Evolutionary conservation across 2,329 filamentous ascomycete genomes (phyloP).

Genomic region (Aspergillus alliaceus): DNA sequence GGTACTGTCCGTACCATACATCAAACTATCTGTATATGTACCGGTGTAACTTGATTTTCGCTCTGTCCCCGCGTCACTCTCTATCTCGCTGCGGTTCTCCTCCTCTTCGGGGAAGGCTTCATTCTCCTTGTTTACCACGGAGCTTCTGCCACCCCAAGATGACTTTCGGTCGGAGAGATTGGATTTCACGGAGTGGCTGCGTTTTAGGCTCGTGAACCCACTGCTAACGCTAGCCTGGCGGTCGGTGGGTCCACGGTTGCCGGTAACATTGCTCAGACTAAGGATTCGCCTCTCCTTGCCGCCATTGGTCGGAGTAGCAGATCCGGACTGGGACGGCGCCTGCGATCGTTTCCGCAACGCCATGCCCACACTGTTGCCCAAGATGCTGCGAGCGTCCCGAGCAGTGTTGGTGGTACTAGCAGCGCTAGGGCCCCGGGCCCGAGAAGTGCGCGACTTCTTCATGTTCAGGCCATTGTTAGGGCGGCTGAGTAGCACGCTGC

Average conservation of each 20-base stretch:
- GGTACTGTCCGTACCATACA: slow-evolving; percentile 40
- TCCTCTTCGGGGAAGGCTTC: slow-evolving; percentile 64
- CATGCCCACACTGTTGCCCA: slow-evolving; percentile 47
- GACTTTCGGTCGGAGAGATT: slow-evolving; percentile 62
- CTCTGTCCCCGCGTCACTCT: slow-evolving; percentile 54
- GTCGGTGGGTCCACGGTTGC: slow-evolving; percentile 55
- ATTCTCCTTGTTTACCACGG: slow-evolving; percentile 60
- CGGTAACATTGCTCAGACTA: slow-evolving; percentile 85
- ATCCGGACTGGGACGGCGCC: slow-evolving; percentile 38
- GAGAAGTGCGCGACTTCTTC: slow-evolving; percentile 52
- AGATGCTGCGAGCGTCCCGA: slow-evolving; percentile 36
- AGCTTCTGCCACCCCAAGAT: slow-evolving; percentile 63
- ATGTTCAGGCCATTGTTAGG: slow-evolving; percentile 59
- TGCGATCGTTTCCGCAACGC: slow-evolving; percentile 54
- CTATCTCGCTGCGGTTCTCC: slow-evolving; percentile 47
- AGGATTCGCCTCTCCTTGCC: slow-evolving; percentile 74
- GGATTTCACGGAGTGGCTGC: slow-evolving; percentile 75
- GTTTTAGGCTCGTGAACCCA: slow-evolving; percentile 62
- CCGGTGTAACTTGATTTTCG: slow-evolving; percentile 45
- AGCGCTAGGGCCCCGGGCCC: slow-evolving; percentile 33
- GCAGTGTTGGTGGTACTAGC: slow-evolving; percentile 34
- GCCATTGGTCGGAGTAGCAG: slow-evolving; percentile 49
- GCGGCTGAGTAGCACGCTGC: slow-evolving; percentile 73
- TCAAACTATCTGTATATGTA: slow-evolving; percentile 44
- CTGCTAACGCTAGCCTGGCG: slow-evolving; percentile 36